Base-by-base conservation (phyloP, 192 early-diverging fungal species). In the Coemansia sp. region DNA sequence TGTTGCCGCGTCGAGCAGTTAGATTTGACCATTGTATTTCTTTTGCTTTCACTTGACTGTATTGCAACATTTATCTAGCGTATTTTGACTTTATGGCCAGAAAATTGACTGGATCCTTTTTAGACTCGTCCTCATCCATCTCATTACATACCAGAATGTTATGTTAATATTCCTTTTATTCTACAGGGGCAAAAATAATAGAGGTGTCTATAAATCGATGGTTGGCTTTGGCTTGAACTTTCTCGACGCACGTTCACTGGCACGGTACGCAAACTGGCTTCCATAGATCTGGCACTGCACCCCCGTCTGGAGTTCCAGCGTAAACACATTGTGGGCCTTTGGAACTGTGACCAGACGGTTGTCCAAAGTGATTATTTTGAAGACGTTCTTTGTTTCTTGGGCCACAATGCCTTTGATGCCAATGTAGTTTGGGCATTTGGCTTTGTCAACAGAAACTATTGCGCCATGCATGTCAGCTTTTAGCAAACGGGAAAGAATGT, bases 391-490 rank as follows among this genome's bases (percentile, higher is more conserved):
- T 0, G 94, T 95, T 62, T 97, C 95, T 64, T 94, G 91, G 18
- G 94, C 86, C 5, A 91, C 81, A 56, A 95, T 95, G 8, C 95
- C 94, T 25, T 79, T 74, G 2, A 88, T 59, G 4, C 93, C 93
- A 31, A 97, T 81, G 65, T 86, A 89, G 4, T 86, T 87, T 7
- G 92, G 92, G 39, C 90, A 91, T 67, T 88, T 92, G 13, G 92
- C 89, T 57, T 86, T 80, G 26, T 78, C 70, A 12, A 96, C 92
- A 7, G 90, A 86, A 13, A 97, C 52, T 16, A 81, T 71, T 2
- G 92, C 88, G 4, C 95, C 95, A 68, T 97, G 94, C 75, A 88
- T 87, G 63, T 97, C 95, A 3, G 93, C 93, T 58, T 92, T 92
- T 9, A 82, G 51, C n/a, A 82, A 42, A 20, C 64, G 58, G 1